Evolutionary conservation across 179 eudicot species (phyloP), one percentile per base, ranked within the genome.

Genomic region (Actinidia arguta): DNA sequence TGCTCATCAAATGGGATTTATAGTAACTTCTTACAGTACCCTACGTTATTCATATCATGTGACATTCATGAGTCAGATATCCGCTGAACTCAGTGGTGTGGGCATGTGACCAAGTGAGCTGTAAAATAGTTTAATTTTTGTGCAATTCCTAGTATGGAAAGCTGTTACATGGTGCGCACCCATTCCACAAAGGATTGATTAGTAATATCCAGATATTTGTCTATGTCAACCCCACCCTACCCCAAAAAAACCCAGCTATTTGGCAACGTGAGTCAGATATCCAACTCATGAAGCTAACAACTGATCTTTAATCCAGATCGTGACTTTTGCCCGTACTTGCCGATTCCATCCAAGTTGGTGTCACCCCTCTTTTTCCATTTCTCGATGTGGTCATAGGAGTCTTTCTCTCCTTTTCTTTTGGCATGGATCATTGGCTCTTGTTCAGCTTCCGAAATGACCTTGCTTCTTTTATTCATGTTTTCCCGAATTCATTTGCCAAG

Each of bases 1-100:
- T 77, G 5, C 20, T 77, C 10, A 20, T 6, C 71, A 59, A 27
- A 46, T 59, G 47, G 58, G 78, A 59, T 58, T 71, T 80, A 58
- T 68, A 3, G 47, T 2, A 9, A 72, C 8, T 25, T 46, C 67
- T 62, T 47, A 27, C 39, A 25, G 9, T 64, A 66, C 12, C 39
- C 24, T 13, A 25, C 46, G 59, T 71, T 75, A 25, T 59, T 12
- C 44, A 24, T 18, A 11, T 46, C 1, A 72, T 54, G 61, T 12
- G 36, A 59, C 59, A 78, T 13, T 50, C 31, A 42, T 52, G 67
- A 68, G 16, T 52, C 24, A 31, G 36, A 31, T 31, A 31, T 31
- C 36, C 36, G 36, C 36, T 1, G 36, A 31, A 1, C 36, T 31
- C 36, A 31, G 36, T 31, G 36, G 36, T 2, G 36, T 31, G 36